Percentiles rank a stretch among this genome's conserved stretches.
Evolutionary conservation across 495 filamentous ascomycete genomes (phyloP).

Genomic region (Aspergillus coremiiformis): DNA sequence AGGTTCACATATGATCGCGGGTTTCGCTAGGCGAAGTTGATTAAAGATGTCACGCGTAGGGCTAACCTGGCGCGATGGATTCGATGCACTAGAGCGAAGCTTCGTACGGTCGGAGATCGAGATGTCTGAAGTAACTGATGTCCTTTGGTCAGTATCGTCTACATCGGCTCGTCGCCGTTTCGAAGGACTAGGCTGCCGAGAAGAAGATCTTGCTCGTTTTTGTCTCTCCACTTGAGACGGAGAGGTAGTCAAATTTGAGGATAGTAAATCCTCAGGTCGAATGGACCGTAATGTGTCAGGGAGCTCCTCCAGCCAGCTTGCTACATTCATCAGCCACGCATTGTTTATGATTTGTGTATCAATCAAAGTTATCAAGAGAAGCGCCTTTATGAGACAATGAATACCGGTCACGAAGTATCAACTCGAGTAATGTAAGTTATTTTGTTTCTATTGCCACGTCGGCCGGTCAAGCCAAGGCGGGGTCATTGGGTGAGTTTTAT

Average conservation of each 20-base stretch:
- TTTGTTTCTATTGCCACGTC: too few relatives aligned
- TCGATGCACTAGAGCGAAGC: background rate
- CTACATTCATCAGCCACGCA: background rate
- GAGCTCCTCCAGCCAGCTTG: slow-evolving; percentile 1
- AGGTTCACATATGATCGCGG: background rate
- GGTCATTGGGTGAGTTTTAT: too few relatives aligned
- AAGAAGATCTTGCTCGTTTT: background rate
- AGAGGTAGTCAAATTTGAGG: background rate
- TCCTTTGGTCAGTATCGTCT: background rate
- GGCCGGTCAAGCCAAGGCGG: too few relatives aligned
- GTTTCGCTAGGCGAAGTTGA: slow-evolving; percentile 2
- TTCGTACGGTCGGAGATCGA: background rate
- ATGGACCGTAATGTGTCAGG: background rate
- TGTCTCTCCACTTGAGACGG: background rate
- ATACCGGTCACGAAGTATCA: too few relatives aligned
- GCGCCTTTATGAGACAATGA: background rate
- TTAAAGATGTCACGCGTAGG: slow-evolving; percentile 4
- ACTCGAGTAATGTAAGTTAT: too few relatives aligned
- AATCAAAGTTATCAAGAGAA: background rate
- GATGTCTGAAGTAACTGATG: background rate
- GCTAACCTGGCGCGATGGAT: slow-evolving; percentile 3
- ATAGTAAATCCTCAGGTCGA: background rate
- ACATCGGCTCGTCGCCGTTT: background rate
- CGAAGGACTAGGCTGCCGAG: background rate
- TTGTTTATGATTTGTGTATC: background rate